Conservation (phyloP, 2,329 filamentous ascomycete species). For the Fusarium sacchari region DNA sequence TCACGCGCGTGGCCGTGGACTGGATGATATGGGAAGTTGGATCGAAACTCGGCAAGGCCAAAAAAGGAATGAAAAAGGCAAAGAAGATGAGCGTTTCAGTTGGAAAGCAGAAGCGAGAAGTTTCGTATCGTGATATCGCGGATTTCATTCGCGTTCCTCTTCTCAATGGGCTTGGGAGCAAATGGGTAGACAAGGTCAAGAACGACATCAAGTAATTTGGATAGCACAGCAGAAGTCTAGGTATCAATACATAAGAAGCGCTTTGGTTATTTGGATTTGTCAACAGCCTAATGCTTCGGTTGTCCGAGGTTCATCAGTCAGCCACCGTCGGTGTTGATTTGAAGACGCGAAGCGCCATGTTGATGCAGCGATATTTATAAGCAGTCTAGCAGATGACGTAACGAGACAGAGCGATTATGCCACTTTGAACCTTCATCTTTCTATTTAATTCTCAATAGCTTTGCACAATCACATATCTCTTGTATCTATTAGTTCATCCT, state of each 20-base stretch:
- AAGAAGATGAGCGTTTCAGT: neutral
- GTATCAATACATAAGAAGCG: too few species aligned
- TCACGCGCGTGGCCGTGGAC: neutral
- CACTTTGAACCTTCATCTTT: neutral
- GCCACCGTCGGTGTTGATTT: neutral
- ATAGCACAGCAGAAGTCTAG: neutral
- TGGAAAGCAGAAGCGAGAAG: neutral
- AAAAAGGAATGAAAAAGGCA: constrained; percentile 10
- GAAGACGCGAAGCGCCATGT: neutral
- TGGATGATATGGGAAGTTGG: constrained; percentile 13
- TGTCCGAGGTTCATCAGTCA: neutral
- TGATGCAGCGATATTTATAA: constrained; percentile 26
- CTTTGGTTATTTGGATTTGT: neutral
- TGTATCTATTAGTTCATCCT: neutral
- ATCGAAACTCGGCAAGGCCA: neutral
- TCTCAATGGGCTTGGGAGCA: neutral
- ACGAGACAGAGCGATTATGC: constrained; percentile 5
- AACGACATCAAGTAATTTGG: neutral
- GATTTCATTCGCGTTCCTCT: neutral
- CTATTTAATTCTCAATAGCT: neutral
- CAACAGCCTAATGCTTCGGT: neutral
- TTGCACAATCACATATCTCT: neutral
- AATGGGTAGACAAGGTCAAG: constrained; percentile 16
- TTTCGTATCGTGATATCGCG: constrained; percentile 10
- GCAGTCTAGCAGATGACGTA: constrained; percentile 29